Evolutionary conservation across 768 basidiomycete species (phyloP), one percentile per base, ranked within the genome.

Genomic region (Kwoniella dendrophila): DNA sequence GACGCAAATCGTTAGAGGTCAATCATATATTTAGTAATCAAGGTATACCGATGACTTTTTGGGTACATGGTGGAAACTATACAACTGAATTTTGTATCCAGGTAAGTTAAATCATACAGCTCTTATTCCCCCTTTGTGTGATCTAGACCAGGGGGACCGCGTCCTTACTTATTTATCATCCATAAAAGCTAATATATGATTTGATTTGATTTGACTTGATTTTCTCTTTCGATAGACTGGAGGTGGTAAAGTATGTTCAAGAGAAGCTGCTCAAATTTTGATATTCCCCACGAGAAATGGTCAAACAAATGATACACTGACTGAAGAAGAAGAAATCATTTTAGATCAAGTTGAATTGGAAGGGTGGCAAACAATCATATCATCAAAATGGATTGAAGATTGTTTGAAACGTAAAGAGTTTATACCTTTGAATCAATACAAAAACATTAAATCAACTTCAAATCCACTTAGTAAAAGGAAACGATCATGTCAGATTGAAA

Each of bases 31-130:
- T 50, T 30, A 29, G 3, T 7, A 18, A 14, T 8, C 24, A 50
- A 14, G 49, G 49, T 33, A 16, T 26, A 2, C 49, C 49, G 1
- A 50, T 50, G 49, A 50, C 49, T 50, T 50, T 50, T 20, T 50
- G 16, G 29, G 49, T 50, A 26, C 24, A 50, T 33, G 14, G 22
- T 32, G 30, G 24, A 4, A 16, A n/a, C 8, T 50, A 32, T n/a
- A 29, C 29, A 14, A 33, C 30, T 16, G 49, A 50, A 20, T 50
- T 50, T n/a, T 50, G 33, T 20, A 50, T 50, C 49, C 30, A 50
- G 49, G 49, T 50, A 33, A 1, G 49, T 50, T 4, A 20, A 12
- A 18, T 45, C 2, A n/a, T 45, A 4, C 44, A 24, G 16, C 22
- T 1, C 44, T n/a, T n/a, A n/a, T n/a, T n/a, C n/a, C n/a, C n/a